These are phyloP conservation scores for Boletus hoseneyae DNA, from an alignment of 1,284 basidiomycete species.

Conservation along the genomic window DNA sequence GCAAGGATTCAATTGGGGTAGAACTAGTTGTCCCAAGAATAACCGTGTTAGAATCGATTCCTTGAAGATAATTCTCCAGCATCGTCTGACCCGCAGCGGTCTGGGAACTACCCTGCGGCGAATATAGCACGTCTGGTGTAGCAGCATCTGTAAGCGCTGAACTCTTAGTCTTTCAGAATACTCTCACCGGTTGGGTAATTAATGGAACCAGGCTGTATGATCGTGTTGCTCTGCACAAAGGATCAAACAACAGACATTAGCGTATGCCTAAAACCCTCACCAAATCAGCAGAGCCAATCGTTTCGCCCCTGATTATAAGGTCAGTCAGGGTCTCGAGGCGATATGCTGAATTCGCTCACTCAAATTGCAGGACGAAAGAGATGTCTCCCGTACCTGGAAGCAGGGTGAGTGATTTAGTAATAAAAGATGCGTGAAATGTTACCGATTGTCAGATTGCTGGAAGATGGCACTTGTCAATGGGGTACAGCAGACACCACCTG, in stretches of 20 bases:
- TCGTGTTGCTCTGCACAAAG: conserved; percentile 42
- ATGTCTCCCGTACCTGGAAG: conserved; percentile 58
- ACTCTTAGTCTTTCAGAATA: not conserved
- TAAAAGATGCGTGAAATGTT: conserved; percentile 12
- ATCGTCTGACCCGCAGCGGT: conserved; percentile 52
- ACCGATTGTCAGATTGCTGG: conserved; percentile 70
- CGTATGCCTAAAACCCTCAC: conserved; percentile 33
- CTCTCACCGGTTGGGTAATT: conserved; percentile 50
- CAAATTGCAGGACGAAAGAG: conserved; percentile 57
- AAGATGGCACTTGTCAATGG: conserved; percentile 10
- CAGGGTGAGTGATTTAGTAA: conserved; percentile 4
- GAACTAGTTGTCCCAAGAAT: conserved; percentile 60
- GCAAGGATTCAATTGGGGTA: conserved; percentile 63
- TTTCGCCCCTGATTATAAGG: conserved; percentile 38
- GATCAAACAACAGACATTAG: conserved; percentile 20
- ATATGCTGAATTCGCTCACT: conserved; percentile 36
- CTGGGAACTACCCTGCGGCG: conserved; percentile 56
- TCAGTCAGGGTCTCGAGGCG: not conserved
- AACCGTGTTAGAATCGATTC: conserved; percentile 53
- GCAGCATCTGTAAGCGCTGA: not conserved
- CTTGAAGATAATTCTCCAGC: conserved; percentile 73
- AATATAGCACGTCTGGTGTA: conserved; percentile 55
- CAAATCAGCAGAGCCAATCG: conserved; percentile 61
- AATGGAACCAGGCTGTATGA: conserved; percentile 53
- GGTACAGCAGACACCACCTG: not conserved